Percentiles rank a stretch among this genome's conserved stretches.
Evolutionary conservation across 768 basidiomycete genomes (phyloP).

Genomic region (Serendipita sp.): DNA sequence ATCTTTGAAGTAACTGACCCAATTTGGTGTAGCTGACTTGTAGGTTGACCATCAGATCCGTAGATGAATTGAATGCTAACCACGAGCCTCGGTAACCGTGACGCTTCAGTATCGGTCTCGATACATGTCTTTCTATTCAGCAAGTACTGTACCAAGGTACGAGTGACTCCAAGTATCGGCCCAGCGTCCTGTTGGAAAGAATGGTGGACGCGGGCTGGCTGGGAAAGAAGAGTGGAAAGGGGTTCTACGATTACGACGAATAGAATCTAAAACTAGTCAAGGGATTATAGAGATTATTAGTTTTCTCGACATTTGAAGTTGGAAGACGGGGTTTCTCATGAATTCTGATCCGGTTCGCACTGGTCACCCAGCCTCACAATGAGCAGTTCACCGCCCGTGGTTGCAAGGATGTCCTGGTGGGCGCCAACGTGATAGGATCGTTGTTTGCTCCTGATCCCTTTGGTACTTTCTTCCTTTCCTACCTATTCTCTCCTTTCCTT

Average conservation of each 20-base stretch:
- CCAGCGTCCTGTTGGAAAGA: slow-evolving; percentile 70
- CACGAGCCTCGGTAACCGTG: slow-evolving; percentile 3
- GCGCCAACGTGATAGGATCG: background rate
- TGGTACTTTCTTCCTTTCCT: background rate
- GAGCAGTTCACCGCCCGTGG: background rate
- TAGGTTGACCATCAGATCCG: slow-evolving; percentile 18
- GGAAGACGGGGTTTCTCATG: background rate
- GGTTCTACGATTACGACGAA: slow-evolving; percentile 76
- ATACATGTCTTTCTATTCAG: slow-evolving; percentile 89
- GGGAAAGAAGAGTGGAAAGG: slow-evolving; percentile 83
- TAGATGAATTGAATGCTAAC: background rate
- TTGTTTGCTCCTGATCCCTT: background rate
- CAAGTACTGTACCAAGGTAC: slow-evolving; percentile 78
- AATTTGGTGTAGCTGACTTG: slow-evolving; percentile 34
- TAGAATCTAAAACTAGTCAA: background rate
- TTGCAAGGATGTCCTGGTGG: background rate
- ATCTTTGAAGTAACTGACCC: slow-evolving; percentile 6
- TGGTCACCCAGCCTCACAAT: background rate
- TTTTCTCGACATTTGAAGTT: too few relatives aligned
- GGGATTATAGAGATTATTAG: too few relatives aligned
- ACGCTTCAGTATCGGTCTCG: slow-evolving; percentile 69
- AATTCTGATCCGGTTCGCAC: background rate
- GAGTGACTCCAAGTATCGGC: slow-evolving; percentile 88
- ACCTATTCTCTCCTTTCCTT: background rate
- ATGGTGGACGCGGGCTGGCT: slow-evolving; percentile 97